Base-by-base conservation (phyloP, 495 filamentous ascomycete species). In the Friedmanniomyces endolithicus region DNA sequence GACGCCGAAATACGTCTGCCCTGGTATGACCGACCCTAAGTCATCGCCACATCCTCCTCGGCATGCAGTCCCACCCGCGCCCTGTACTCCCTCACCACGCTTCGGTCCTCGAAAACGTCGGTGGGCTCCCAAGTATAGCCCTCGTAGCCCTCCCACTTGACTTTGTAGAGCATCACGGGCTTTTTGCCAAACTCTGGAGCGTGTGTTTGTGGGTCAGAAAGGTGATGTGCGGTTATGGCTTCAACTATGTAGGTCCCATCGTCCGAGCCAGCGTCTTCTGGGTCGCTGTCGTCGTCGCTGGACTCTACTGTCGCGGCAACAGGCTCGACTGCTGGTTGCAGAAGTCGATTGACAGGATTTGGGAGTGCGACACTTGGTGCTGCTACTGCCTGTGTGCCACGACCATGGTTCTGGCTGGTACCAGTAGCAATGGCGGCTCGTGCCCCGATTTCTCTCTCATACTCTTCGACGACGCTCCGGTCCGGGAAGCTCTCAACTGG, bases 131-230 rank as follows among this genome's bases (percentile, higher is more conserved):
- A 56, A 23, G 54, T 61, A 9, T 27, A 2, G 11, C 52, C 37
- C 11, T 51, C 31, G 24, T 49, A 61, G 1, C 58, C 58, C 23
- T 57, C 50, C 58, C 58, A 61, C 44, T 61, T 61, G 8, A 61
- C 58, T 20, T 50, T 39, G 24, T 61, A 61, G n/a, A 61, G 53
- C 58, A 61, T 52, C 11, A 57, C 54, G 9, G 58, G 58, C 19
- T 31, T 23, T 16, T 53, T 56, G 9, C 58, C 58, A 14, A 50
- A 50, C 17, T 56, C 53, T 17, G 27, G 17, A 11, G 33, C 47
- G 24, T 61, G 58, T 12, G 49, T 56, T 17, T 44, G 29, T 12
- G 54, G 53, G 25, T 61, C 54, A 6, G 58, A 61, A 1, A 61
- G 20, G 31, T 50, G 56, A 33, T 59, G 56, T 2, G 51, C 57